phyloP scores from a whole-genome alignment of 2,329 filamentous ascomycete genomes.

The Colletotrichum nymphaeae region DNA sequence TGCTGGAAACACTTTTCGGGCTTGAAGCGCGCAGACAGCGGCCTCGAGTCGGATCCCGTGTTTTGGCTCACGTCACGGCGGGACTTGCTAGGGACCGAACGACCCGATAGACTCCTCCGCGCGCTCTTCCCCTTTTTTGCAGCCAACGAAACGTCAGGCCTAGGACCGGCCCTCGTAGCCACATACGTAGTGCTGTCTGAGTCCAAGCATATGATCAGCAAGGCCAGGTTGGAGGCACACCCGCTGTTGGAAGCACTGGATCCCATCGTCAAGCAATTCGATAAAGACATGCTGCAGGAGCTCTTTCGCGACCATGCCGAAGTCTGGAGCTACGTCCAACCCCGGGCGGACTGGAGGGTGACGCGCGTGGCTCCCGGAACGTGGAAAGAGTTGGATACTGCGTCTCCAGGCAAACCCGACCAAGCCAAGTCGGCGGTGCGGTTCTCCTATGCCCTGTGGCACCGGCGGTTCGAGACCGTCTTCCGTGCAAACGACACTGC shows the following conservation, averaged over 20 bases:
- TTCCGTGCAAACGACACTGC: constrained; percentile 22
- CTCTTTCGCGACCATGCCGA: constrained; percentile 20
- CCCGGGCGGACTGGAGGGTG: constrained; percentile 28
- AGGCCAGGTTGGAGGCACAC: constrained; percentile 1
- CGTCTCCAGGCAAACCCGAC: neutral
- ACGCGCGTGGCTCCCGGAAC: constrained; percentile 17
- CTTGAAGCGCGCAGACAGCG: constrained; percentile 42
- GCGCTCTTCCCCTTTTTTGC: constrained; percentile 1
- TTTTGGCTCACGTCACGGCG: constrained; percentile 46
- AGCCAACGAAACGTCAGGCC: neutral
- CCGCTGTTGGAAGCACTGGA: constrained; percentile 21
- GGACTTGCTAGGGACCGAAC: constrained; percentile 39
- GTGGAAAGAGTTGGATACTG: neutral
- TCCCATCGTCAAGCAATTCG: constrained; percentile 30
- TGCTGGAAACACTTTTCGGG: constrained; percentile 52
- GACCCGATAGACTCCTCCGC: constrained; percentile 18
- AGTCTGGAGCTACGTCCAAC: constrained; percentile 29
- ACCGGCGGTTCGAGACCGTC: constrained; percentile 21
- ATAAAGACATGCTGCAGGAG: constrained; percentile 6
- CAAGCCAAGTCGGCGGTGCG: neutral
- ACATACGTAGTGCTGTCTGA: constrained; percentile 34
- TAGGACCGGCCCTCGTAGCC: constrained; percentile 25
- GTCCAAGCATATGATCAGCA: neutral
- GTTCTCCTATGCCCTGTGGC: constrained; percentile 33
- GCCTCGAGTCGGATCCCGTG: constrained; percentile 20